Evolutionary conservation across 31 red algal species (phyloP).

Genomic region (Odonthalia washingtoniensis): DNA sequence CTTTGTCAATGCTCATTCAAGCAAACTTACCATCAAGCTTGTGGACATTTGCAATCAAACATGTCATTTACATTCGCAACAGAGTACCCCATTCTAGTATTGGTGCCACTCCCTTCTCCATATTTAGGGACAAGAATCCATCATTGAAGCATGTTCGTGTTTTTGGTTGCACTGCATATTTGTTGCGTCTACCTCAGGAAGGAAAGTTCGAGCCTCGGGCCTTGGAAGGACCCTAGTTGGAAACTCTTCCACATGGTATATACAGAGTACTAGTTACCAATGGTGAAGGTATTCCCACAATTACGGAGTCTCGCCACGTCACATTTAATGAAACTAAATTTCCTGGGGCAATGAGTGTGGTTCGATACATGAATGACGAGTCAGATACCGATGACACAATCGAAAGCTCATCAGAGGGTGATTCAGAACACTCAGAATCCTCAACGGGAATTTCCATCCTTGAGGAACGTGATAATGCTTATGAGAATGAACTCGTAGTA

Average conservation of each 20-base stretch:
- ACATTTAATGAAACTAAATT: constrained; percentile 20
- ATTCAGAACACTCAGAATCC: neutral
- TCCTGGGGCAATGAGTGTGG: neutral
- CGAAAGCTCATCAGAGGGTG: no score
- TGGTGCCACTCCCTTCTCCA: neutral
- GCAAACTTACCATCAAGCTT: constrained; percentile 7
- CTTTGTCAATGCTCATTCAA: neutral
- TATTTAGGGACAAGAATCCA: neutral
- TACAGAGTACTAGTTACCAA: neutral
- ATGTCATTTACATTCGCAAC: constrained; percentile 9
- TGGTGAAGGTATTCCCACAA: neutral
- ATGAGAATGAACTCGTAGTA: neutral
- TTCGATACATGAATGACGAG: neutral
- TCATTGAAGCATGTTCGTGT: constrained; percentile 11
- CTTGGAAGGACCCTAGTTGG: neutral
- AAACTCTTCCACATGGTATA: constrained; percentile 18
- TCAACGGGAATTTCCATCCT: neutral
- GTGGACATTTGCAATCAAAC: neutral
- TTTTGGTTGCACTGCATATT: constrained; percentile 20
- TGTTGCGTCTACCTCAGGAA: neutral
- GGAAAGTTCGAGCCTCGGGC: neutral
- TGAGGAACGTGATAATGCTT: neutral
- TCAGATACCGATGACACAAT: no score
- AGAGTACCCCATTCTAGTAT: neutral
- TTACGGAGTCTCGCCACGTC: no score